Base-by-base conservation (phyloP, 2,329 filamentous ascomycete species). In the Rugonectria rugulosa region DNA sequence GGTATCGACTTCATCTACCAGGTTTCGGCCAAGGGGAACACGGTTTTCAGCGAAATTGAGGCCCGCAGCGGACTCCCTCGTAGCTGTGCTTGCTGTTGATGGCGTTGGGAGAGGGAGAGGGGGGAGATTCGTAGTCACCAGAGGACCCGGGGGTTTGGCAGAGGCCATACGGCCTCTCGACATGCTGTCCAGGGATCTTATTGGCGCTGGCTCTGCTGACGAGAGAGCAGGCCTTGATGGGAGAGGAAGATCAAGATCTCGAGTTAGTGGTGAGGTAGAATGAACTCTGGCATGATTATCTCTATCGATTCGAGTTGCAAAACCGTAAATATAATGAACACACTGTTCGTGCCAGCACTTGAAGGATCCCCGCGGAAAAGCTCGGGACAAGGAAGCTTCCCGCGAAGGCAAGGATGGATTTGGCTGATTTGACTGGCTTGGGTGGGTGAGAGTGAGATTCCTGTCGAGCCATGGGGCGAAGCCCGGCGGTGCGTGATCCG, bases 271-370 rank as follows among this genome's bases (percentile, higher is more conserved):
- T 12, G 68, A 62, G 19, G 72, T 70, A 42, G 71, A 70, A 41
- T 86, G 82, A 49, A 81, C 73, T 57, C 73, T 76, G 34, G 74
- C 66, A 66, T 86, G 83, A 29, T 74, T 73, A 51, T 85, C 81
- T 47, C 81, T 77, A 57, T 84, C 82, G 47, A 80, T 72, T 31
- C 73, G 73, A 53, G 75, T 79, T 29, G 74, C 65, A 64, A 85
- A 85, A 24, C 83, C 83, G 60, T 86, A 86, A 31, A 86, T 79
- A 68, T 84, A 86, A 67, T 83, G 79, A 55, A 82, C 70, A 63
- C 83, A 86, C 52, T 74, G 74, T 47, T 84, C 79, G 58, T 85
- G 74, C 70, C 75, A 79, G 68, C 83, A 86, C 68, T 83, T 85
- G 68, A 80, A 80, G 10, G 80, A 64, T 24, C 55, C 55, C 51